A percentile compares a stretch with the other conserved stretches of the same genome.
These are phyloP conservation scores for Boletales sp. DNA, from an alignment of 768 basidiomycete species.

Conservation along the genomic window DNA sequence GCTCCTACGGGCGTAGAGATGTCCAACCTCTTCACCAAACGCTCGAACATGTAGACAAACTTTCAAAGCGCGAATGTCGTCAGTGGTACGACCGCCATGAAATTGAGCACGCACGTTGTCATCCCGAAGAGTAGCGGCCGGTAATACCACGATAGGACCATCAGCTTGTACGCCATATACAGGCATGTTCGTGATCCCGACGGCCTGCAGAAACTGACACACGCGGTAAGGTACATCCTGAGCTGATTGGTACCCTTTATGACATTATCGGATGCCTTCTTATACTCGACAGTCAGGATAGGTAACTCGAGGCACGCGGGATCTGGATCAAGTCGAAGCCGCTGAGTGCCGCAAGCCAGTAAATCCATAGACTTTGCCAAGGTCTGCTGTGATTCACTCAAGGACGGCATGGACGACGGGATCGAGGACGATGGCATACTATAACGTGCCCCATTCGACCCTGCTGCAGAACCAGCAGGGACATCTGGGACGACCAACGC, in stretches of 20 bases:
- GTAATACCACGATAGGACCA: background rate
- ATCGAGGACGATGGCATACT: background rate
- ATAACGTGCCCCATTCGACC: background rate
- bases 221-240: slow-evolving; percentile 8
- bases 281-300: slow-evolving; percentile 5
- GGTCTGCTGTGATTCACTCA: too few relatives aligned
- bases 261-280: background rate
- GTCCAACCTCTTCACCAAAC: slow-evolving; percentile 1
- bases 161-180: slow-evolving; percentile 10
- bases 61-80: background rate
- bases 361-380: background rate
- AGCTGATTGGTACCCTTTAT: slow-evolving; percentile 4
- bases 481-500: background rate
- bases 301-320: slow-evolving; percentile 1
- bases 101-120: background rate
- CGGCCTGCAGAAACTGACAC: slow-evolving; percentile 2
- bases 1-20: slow-evolving; percentile 6
- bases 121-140: slow-evolving; percentile 1
- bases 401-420: background rate
- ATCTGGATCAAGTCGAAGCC: background rate
- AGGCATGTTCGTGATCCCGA: background rate
- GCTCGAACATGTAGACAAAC: slow-evolving; percentile 6
- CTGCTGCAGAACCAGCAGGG: background rate
- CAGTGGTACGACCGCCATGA: too few relatives aligned
- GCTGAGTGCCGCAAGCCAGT: background rate